Evolutionary conservation across 2,329 filamentous ascomycete species (phyloP), one percentile per base, ranked within the genome.

Genomic region (Trichoderma atroviride): DNA sequence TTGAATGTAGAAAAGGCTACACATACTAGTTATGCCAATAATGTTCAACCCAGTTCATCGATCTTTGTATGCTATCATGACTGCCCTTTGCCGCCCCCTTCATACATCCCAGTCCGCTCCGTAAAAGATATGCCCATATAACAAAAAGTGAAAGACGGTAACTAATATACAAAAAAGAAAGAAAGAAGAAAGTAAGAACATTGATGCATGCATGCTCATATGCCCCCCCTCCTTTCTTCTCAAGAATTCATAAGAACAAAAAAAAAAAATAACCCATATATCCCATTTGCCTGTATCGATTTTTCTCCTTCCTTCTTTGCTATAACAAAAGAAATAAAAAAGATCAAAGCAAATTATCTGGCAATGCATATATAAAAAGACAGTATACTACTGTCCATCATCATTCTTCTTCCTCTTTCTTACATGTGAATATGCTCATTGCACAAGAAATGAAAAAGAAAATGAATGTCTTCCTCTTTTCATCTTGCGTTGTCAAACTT

Each of bases 131-230:
- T 31, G 55, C 24, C 61, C 61, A 16, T n/a, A 35, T 40, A 16
- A 40, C 29, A 52, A 5, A 4, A 53, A 29, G 19, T 22, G 24
- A 27, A 37, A 63, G 33, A 53, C 31, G 6, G 35, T 33, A 37
- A 56, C 61, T 64, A 57, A 35, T 66, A 50, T 66, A 66, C 62
- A 66, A 57, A 35, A 22, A 50, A 50, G 13, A 13, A 57, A 40
- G 5, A 16, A 40, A 40, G 14, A 57, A 56, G 22, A 33, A 43
- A 43, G 19, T 19, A 13, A 43, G 33, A 29, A 47, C 31, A 53
- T 47, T 66, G 29, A 57, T 35, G 53, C 52, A 57, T 50, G 53
- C 37, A 57, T 50, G 37, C 27, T 56, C 37, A 66, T 19, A 47
- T 66, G 52, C 52, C 19, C 62, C 35, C 52, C 53, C 29, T 10